These are phyloP conservation scores for Globisporangium nunn DNA, from an alignment of 352 stramenopile genomes.

Conservation along the genomic window DNA sequence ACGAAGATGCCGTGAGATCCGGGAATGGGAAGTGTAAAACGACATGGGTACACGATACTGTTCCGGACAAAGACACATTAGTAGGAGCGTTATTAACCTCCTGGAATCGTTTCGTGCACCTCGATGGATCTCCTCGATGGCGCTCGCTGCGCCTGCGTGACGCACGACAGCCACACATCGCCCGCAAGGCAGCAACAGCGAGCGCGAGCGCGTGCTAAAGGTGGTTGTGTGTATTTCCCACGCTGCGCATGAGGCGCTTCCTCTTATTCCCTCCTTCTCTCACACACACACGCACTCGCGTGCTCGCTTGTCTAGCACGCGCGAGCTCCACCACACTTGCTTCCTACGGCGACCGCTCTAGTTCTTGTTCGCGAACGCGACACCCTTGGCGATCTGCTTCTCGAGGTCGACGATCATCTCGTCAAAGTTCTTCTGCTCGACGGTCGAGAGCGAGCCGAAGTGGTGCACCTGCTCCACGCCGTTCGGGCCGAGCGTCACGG, in stretches of 20 bases:
- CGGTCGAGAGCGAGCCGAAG: conserved; percentile 82
- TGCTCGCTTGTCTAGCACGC: too few relatives aligned
- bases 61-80: not conserved
- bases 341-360: not conserved
- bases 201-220: not conserved
- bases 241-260: not conserved
- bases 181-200: too few relatives aligned
- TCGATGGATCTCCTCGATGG: too few relatives aligned
- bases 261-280: not conserved
- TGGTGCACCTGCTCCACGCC: conserved; percentile 93
- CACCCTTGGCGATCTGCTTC: conserved; percentile 85
- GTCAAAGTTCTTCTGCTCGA: conserved; percentile 87
- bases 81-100: not conserved
- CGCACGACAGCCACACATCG: too few relatives aligned
- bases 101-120: not conserved
- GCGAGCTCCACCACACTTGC: too few relatives aligned
- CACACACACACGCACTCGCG: not conserved
- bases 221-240: not conserved
- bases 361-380: conserved; percentile 78
- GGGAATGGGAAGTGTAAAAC: too few relatives aligned
- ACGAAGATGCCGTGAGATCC: too few relatives aligned
- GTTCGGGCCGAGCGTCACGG: conserved; percentile 93
- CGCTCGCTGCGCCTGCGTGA: too few relatives aligned
- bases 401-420: conserved; percentile 84
- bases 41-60: not conserved